These are phyloP conservation scores for Isatis tinctoria DNA, from an alignment of 345 rosid genomes.

Conservation along the genomic window DNA sequence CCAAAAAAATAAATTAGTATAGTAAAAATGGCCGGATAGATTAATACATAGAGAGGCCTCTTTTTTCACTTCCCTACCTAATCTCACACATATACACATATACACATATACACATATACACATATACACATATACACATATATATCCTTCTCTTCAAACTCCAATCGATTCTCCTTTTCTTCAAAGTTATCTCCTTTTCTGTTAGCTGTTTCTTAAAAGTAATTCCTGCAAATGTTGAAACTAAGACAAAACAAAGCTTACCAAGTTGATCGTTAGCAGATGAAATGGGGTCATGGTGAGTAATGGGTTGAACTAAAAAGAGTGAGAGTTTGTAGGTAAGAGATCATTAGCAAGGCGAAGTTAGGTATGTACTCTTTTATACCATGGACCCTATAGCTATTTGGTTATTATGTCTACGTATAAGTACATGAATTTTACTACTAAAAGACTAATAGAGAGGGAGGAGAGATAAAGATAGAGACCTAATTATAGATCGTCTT, in stretches of 20 bases:
- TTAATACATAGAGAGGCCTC: neutral
- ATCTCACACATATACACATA: neutral
- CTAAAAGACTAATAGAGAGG: constrained; percentile 6
- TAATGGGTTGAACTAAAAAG: constrained; percentile 23
- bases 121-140: too few relatives aligned
- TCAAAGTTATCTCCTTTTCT: constrained; percentile 26
- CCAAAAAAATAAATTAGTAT: neutral
- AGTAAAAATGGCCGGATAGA: neutral
- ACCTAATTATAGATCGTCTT: constrained; percentile 9
- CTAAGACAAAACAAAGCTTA: constrained; percentile 22
- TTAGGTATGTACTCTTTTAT: constrained; percentile 35
- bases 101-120: neutral
- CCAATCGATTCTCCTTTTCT: neutral
- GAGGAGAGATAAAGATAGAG: constrained; percentile 5
- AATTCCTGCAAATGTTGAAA: constrained; percentile 29
- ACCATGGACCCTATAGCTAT: constrained; percentile 19
- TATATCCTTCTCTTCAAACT: neutral
- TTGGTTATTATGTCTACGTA: constrained; percentile 20
- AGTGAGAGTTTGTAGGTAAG: constrained; percentile 31
- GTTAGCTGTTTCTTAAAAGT: constrained; percentile 23
- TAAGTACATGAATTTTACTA: constrained; percentile 23
- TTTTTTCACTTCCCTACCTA: neutral
- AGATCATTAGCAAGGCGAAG: constrained; percentile 30
- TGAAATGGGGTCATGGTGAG: constrained; percentile 31
- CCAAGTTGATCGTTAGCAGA: constrained; percentile 13